Evolutionary conservation across 345 rosid species (phyloP).

Genomic region (Ceriops zippeliana): DNA sequence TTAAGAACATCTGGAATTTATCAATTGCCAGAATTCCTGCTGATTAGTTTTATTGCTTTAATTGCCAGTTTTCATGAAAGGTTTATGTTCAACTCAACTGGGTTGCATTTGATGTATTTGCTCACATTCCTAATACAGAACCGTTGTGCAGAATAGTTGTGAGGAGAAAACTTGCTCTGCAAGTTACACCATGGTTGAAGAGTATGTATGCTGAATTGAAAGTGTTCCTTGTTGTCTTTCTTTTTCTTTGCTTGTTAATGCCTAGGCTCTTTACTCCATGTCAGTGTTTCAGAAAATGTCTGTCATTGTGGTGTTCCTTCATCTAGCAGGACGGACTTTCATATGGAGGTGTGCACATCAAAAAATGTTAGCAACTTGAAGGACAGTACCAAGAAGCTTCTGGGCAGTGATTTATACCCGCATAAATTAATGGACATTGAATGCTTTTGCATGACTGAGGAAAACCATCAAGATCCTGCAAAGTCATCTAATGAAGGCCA

Average conservation of each 20-base stretch:
- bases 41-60: no score
- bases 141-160: slow-evolving; percentile 25
- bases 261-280: background rate
- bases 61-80: background rate
- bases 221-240: background rate
- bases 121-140: background rate
- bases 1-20: background rate
- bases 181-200: slow-evolving; percentile 21
- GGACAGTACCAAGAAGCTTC: slow-evolving; percentile 27
- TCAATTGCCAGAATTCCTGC: background rate
- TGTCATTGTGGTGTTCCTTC: slow-evolving; percentile 24
- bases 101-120: slow-evolving; percentile 1
- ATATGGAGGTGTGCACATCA: slow-evolving; percentile 22
- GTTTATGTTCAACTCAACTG: background rate
- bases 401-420: slow-evolving; percentile 14
- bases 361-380: slow-evolving; percentile 14
- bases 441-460: slow-evolving; percentile 22
- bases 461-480: slow-evolving; percentile 18
- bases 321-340: slow-evolving; percentile 30
- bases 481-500: slow-evolving; percentile 22
- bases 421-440: slow-evolving; percentile 18
- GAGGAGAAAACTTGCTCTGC: slow-evolving; percentile 29
- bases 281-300: slow-evolving; percentile 4
- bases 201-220: slow-evolving; percentile 33
- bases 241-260: background rate